Evolutionary conservation across 257 asterid genomes (phyloP).

Genomic region (Solanum phureja): DNA sequence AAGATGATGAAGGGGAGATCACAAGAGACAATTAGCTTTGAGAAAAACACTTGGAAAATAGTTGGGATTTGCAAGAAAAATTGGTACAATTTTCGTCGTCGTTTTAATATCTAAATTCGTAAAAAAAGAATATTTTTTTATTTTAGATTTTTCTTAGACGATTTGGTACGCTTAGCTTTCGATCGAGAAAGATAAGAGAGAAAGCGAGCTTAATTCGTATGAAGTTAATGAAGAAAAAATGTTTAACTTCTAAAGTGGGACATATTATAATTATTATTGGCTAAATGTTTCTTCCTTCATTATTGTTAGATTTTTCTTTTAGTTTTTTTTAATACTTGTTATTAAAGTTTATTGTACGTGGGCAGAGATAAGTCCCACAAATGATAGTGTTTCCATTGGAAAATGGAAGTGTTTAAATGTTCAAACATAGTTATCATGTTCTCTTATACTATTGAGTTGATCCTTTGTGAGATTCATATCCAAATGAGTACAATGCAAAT

Average conservation of each 20-base stretch:
- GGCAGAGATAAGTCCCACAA: not conserved
- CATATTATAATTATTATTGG: not conserved
- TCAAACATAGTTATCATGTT: not conserved
- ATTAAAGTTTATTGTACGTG: not conserved
- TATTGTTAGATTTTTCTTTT: not conserved
- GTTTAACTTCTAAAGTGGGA: not conserved
- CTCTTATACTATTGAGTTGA: not conserved
- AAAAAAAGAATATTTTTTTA: too few relatives aligned
- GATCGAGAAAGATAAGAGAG: not conserved
- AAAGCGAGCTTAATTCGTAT: not conserved
- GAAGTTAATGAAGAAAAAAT: not conserved
- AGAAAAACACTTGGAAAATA: constrained; percentile 5
- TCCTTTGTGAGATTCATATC: not conserved
- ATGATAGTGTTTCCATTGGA: not conserved
- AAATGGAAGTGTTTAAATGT: not conserved
- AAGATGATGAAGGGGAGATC: not conserved
- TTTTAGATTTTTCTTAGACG: too few relatives aligned
- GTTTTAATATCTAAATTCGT: not conserved
- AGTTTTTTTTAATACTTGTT: not conserved
- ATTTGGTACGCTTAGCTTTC: not conserved
- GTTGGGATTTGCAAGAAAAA: constrained; percentile 8
- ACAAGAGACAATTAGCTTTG: not conserved
- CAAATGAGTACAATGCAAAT: not conserved
- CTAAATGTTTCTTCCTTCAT: not conserved
- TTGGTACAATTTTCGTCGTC: constrained; percentile 9